Conservation (phyloP, 2,329 filamentous ascomycete species). For the Didymella pomorum region DNA sequence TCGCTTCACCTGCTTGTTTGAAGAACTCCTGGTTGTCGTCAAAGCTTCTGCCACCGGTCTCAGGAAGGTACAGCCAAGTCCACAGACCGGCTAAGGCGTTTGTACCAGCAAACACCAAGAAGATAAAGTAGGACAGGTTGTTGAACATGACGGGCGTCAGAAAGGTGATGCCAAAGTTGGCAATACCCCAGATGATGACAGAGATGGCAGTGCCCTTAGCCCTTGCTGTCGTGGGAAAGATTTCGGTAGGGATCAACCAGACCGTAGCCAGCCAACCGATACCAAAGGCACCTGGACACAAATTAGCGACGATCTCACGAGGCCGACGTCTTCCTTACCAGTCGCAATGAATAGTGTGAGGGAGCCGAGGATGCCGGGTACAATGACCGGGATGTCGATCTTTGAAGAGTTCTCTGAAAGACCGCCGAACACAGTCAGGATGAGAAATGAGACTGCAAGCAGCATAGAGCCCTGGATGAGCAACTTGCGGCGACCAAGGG, state of each 20-base stretch:
- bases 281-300: slow-evolving; percentile 60
- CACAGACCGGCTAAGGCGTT: slow-evolving; percentile 64
- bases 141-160: slow-evolving; percentile 67
- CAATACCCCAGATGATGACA: slow-evolving; percentile 65
- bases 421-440: slow-evolving; percentile 62
- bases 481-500: slow-evolving; percentile 62
- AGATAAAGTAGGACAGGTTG: slow-evolving; percentile 66
- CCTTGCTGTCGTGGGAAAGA: slow-evolving; percentile 63
- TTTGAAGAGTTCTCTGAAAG: slow-evolving; percentile 54
- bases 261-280: slow-evolving; percentile 67
- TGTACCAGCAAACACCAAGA: slow-evolving; percentile 63
- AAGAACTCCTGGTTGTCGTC: slow-evolving; percentile 70
- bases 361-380: slow-evolving; percentile 60
- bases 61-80: slow-evolving; percentile 63
- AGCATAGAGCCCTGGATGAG: slow-evolving; percentile 62
- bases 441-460: slow-evolving; percentile 59
- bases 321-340: background rate
- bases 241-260: slow-evolving; percentile 68
- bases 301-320: background rate
- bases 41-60: slow-evolving; percentile 66
- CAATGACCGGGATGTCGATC: slow-evolving; percentile 51
- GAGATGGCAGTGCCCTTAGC: slow-evolving; percentile 64
- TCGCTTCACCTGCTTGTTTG: slow-evolving; percentile 59
- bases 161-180: slow-evolving; percentile 66
- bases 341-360: slow-evolving; percentile 65